Percentiles rank a stretch among this genome's conserved stretches.
Evolutionary conservation across 192 early-diverging fungal genomes (phyloP).

Genomic region (Gonapodya prolifera): DNA sequence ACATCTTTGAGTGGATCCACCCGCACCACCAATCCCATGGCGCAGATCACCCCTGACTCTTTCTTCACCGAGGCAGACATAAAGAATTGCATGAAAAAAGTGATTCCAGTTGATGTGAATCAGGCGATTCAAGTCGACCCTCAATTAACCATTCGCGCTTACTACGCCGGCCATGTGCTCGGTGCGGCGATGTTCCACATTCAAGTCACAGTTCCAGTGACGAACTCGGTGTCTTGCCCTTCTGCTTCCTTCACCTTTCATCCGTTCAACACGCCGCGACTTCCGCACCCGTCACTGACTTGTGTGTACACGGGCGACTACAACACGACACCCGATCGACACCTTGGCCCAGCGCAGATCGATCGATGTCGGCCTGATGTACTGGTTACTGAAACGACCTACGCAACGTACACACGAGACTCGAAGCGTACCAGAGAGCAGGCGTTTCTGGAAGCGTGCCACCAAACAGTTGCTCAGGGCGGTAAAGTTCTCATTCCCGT

Average conservation of each 20-base stretch:
- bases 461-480: conserved; percentile 57
- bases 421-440: conserved; percentile 85
- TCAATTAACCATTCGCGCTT: conserved; percentile 65
- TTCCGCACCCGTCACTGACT: neutral
- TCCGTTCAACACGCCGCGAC: neutral
- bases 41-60: conserved; percentile 41
- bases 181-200: conserved; percentile 97
- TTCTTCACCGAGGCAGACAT: conserved; percentile 83
- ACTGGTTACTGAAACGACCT: conserved; percentile 93
- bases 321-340: conserved; percentile 82
- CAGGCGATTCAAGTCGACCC: conserved; percentile 74
- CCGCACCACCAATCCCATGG: neutral
- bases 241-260: neutral
- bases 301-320: conserved; percentile 76
- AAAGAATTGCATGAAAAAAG: conserved; percentile 90
- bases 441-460: conserved; percentile 83
- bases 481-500: conserved; percentile 93
- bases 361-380: conserved; percentile 82
- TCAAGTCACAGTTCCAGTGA: conserved; percentile 31
- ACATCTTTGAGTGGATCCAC: neutral
- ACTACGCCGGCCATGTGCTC: conserved; percentile 96
- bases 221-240: conserved; percentile 38
- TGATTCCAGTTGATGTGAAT: conserved; percentile 73
- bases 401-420: conserved; percentile 89
- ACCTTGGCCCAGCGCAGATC: conserved; percentile 94